These are phyloP conservation scores for Purpureocillium takamizusanense DNA, from an alignment of 2,329 filamentous ascomycete species.

Conservation along the genomic window DNA sequence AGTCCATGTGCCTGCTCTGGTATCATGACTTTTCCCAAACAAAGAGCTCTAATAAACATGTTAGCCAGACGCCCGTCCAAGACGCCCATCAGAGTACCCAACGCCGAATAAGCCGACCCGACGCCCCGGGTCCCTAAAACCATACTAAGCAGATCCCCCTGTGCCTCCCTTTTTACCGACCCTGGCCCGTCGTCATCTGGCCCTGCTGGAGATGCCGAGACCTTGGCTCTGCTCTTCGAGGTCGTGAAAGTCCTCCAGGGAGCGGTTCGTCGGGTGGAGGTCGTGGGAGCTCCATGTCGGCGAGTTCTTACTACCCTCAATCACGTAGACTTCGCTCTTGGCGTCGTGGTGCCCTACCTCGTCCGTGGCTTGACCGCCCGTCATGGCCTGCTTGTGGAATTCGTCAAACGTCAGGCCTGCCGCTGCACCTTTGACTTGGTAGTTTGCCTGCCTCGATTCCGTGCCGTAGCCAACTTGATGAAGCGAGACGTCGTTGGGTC, in stretches of 20 bases:
- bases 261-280: constrained; percentile 10
- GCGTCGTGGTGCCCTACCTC: constrained; percentile 10
- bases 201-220: constrained; percentile 3
- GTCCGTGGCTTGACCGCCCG: constrained; percentile 1
- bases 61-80: no score
- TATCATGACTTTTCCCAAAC: no score
- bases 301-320: constrained; percentile 18
- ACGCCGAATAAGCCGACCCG: no score
- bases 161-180: no score
- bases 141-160: no score
- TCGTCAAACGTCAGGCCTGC: constrained; percentile 11
- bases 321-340: constrained; percentile 26
- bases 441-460: constrained; percentile 3
- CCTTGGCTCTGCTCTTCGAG: constrained; percentile 22
- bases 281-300: constrained; percentile 14
- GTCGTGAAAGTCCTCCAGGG: constrained; percentile 19
- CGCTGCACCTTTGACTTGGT: neutral
- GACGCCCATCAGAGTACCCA: no score
- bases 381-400: constrained; percentile 3
- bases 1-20: no score
- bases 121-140: no score
- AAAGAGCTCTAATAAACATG: no score
- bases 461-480: constrained; percentile 13
- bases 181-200: neutral
- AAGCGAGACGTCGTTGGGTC: constrained; percentile 27